These are phyloP conservation scores for Mycocentrospora acerina DNA, from an alignment of 2,329 filamentous ascomycete species.

Conservation along the genomic window DNA sequence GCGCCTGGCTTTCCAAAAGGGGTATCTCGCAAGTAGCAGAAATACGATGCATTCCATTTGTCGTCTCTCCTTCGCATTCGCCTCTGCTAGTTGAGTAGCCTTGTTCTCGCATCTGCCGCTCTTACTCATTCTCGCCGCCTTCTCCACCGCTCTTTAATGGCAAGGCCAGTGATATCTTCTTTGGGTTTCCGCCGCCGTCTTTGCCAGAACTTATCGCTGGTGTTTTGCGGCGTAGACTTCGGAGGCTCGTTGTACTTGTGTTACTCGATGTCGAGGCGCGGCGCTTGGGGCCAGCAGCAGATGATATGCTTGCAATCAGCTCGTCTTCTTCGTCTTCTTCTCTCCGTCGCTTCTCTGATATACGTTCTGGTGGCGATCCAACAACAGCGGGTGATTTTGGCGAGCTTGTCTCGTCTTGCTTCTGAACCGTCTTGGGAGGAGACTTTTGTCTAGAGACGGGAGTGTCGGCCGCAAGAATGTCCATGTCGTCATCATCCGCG, in stretches of 20 bases:
- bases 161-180: constrained; percentile 45
- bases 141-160: constrained; percentile 42
- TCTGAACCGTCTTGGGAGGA: constrained; percentile 21
- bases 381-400: constrained; percentile 20
- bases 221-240: constrained; percentile 46
- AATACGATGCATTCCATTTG: neutral
- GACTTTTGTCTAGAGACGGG: constrained; percentile 35
- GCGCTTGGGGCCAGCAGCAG: constrained; percentile 46
- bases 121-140: constrained; percentile 31
- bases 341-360: constrained; percentile 85
- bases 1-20: too few species aligned
- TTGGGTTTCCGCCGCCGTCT: constrained; percentile 41
- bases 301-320: constrained; percentile 72
- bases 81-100: constrained; percentile 4
- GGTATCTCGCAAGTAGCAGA: too few species aligned
- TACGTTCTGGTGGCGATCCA: constrained; percentile 62
- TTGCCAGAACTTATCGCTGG: constrained; percentile 47
- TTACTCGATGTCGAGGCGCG: constrained; percentile 43
- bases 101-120: constrained; percentile 5
- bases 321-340: constrained; percentile 95
- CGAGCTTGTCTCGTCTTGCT: constrained; percentile 25
- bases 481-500: constrained; percentile 59
- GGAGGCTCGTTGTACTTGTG: constrained; percentile 34
- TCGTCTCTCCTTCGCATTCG: constrained; percentile 11
- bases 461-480: constrained; percentile 53